Evolutionary conservation across 345 rosid species (phyloP).

Genomic region (Syzygium oleosum): DNA sequence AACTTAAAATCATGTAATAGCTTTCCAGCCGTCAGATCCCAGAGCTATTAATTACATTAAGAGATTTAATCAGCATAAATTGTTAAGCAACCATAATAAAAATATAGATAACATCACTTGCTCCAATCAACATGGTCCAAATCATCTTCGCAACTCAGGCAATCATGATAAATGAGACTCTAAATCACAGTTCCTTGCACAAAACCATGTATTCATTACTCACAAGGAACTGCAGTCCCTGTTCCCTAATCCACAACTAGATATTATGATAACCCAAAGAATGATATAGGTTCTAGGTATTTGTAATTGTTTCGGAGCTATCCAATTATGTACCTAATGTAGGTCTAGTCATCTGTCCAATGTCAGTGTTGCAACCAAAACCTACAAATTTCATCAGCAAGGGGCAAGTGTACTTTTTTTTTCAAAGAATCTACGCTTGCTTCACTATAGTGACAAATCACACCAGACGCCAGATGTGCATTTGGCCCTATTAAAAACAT

Average conservation of each 20-base stretch:
- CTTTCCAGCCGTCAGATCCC: slow-evolving; percentile 99
- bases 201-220: not conserved
- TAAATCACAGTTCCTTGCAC: not conserved
- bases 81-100: not conserved
- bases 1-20: slow-evolving; percentile 79
- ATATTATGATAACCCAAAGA: not conserved
- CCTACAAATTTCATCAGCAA: not conserved
- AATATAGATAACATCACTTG: not conserved
- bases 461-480: not conserved
- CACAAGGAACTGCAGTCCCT: not conserved
- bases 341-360: not conserved
- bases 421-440: not conserved
- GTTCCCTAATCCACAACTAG: not conserved
- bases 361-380: not conserved
- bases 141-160: not conserved
- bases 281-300: not conserved
- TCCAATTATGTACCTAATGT: not conserved
- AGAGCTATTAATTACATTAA: slow-evolving; percentile 43
- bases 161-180: not conserved
- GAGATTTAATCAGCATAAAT: not conserved
- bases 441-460: not conserved
- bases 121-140: not conserved
- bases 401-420: not conserved
- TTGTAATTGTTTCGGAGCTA: not conserved
- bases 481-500: not conserved